These are phyloP conservation scores for Colletotrichum agaves DNA, from an alignment of 2,329 filamentous ascomycete genomes.

Conservation along the genomic window DNA sequence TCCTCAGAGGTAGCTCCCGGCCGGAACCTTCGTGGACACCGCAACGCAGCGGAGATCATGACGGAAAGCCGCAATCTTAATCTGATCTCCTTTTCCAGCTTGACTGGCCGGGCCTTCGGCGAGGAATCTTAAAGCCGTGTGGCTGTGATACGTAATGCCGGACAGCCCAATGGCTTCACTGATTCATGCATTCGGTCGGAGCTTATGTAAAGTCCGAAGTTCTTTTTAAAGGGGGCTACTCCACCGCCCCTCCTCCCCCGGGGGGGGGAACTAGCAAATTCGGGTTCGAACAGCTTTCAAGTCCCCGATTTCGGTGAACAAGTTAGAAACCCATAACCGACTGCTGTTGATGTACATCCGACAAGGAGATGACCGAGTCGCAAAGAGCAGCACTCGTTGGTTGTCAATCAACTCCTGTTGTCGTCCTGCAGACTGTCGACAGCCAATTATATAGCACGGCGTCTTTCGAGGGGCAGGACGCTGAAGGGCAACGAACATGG, in stretches of 20 bases:
- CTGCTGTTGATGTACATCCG: background rate
- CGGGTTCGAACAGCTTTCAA: background rate
- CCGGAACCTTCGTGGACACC: too few relatives aligned
- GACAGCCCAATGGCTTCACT: background rate
- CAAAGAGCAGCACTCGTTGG: background rate
- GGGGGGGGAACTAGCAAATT: background rate
- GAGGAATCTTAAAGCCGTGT: background rate
- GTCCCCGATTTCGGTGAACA: background rate
- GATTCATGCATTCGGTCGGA: slow-evolving; percentile 17
- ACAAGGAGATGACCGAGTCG: background rate
- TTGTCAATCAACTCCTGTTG: too few relatives aligned
- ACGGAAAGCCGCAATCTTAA: slow-evolving; percentile 29
- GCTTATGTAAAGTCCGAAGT: background rate
- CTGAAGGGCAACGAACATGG: too few relatives aligned
- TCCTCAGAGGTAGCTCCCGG: too few relatives aligned
- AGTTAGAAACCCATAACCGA: background rate
- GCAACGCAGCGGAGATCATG: background rate
- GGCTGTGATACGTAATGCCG: slow-evolving; percentile 2
- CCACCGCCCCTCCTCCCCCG: background rate
- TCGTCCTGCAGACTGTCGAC: too few relatives aligned
- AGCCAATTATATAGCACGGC: too few relatives aligned
- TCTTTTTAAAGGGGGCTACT: background rate
- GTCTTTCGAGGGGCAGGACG: too few relatives aligned
- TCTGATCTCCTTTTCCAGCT: background rate
- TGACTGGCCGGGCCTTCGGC: background rate